phyloP scores from a whole-genome alignment of 108 stramenopile genomes.

The Pseudonitzschia pungens region DNA sequence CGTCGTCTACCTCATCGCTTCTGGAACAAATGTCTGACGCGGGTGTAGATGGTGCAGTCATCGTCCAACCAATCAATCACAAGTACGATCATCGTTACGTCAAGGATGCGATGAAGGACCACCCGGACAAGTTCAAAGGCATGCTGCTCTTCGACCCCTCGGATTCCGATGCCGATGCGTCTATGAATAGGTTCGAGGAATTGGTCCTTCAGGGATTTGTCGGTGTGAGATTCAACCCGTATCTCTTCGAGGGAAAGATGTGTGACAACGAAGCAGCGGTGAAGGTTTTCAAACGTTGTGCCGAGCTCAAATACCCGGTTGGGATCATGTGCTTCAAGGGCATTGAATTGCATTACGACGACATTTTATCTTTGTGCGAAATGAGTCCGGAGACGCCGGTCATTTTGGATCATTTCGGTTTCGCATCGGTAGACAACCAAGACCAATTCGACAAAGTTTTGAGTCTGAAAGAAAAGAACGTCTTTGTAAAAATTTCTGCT shows the following conservation, averaged over 20 bases:
- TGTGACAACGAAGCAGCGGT: constrained; percentile 36
- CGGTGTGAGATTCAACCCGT: constrained; percentile 88
- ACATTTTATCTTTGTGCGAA: constrained; percentile 57
- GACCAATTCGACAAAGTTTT: constrained; percentile 53
- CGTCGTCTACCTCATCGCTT: constrained; percentile 49
- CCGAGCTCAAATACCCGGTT: constrained; percentile 75
- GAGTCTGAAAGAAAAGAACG: constrained; percentile 45
- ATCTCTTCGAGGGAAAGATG: constrained; percentile 62
- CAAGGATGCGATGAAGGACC: constrained; percentile 46
- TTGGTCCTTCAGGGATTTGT: constrained; percentile 75
- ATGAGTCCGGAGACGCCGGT: constrained; percentile 66
- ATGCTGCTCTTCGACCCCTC: constrained; percentile 83
- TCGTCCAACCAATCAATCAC: constrained; percentile 91
- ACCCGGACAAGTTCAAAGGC: constrained; percentile 81
- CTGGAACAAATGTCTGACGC: constrained; percentile 65
- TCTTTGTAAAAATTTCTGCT: constrained; percentile 79
- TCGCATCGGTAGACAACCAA: constrained; percentile 62
- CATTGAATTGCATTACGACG: constrained; percentile 66
- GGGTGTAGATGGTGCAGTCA: constrained; percentile 81
- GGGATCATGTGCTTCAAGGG: constrained; percentile 92
- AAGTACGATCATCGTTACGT: constrained; percentile 90
- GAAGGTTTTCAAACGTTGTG: constrained; percentile 75
- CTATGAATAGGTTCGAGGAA: constrained; percentile 61
- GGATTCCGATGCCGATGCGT: constrained; percentile 50
- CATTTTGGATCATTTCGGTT: constrained; percentile 87